Conservation (phyloP, 345 rosid species). For the Citrus glauca region DNA sequence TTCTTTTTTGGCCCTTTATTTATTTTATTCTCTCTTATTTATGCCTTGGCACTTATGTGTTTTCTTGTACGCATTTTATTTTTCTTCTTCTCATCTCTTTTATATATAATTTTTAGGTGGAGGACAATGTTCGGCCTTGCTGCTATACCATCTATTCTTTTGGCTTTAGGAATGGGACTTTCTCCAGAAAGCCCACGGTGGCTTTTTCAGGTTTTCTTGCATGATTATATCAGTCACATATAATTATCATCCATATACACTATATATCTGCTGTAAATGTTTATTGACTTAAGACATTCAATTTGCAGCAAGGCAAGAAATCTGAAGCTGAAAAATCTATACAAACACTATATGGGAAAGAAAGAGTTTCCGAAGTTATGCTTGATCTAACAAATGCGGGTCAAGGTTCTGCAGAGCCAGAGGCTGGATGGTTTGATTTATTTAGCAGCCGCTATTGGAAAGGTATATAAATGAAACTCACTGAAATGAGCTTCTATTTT, state of each 20-base stretch:
- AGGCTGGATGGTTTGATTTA: conserved; percentile 97
- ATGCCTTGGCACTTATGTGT: neutral
- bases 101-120: conserved; percentile 62
- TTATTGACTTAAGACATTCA: neutral
- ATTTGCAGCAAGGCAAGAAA: conserved; percentile 77
- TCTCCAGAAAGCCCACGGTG: conserved; percentile 99
- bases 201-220: conserved; percentile 79
- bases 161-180: conserved; percentile 85
- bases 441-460: conserved; percentile 90
- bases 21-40: neutral
- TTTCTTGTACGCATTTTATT: neutral
- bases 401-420: conserved; percentile 82
- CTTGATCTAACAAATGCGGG: conserved; percentile 56
- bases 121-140: conserved; percentile 94
- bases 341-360: conserved; percentile 83
- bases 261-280: neutral
- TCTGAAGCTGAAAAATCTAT: conserved; percentile 78
- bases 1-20: neutral
- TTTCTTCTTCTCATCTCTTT: conserved; percentile 7
- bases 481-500: neutral
- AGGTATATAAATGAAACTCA: conserved; percentile 43
- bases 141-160: conserved; percentile 72
- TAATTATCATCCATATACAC: neutral
- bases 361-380: conserved; percentile 84
- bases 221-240: conserved; percentile 1